These are phyloP conservation scores for Biscogniauxia sp. DNA, from an alignment of 2,329 filamentous ascomycete species.

Conservation along the genomic window DNA sequence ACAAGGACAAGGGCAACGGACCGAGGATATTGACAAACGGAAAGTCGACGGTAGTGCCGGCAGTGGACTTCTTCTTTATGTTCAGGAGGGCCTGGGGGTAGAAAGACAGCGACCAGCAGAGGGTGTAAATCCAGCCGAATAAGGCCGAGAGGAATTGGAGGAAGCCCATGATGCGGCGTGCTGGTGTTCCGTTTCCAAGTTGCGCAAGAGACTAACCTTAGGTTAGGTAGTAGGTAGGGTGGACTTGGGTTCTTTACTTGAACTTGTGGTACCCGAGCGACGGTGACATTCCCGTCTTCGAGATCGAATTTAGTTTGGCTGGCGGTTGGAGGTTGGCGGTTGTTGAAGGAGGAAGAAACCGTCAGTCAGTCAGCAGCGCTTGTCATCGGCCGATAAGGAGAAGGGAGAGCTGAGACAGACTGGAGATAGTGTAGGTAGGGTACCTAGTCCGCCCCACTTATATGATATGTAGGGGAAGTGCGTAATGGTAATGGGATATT, in stretches of 20 bases:
- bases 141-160: conserved; percentile 53
- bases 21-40: conserved; percentile 69
- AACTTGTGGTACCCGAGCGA: neutral
- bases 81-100: conserved; percentile 89
- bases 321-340: no score
- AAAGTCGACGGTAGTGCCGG: conserved; percentile 85
- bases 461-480: neutral
- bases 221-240: neutral
- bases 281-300: neutral
- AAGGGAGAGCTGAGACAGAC: neutral
- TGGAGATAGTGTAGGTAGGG: no score
- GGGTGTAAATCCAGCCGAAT: conserved; percentile 73
- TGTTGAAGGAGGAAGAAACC: neutral
- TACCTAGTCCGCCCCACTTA: neutral
- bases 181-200: neutral
- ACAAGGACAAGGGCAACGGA: conserved; percentile 29
- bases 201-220: neutral
- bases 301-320: neutral
- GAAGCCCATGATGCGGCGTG: conserved; percentile 34
- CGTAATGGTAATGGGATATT: no score
- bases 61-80: conserved; percentile 70
- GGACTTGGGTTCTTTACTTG: neutral
- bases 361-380: neutral
- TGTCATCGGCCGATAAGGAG: neutral
- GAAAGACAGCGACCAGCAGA: conserved; percentile 84